Base-by-base conservation (phyloP, 106 monocot genomes). In the Chionographis japonica region DNA sequence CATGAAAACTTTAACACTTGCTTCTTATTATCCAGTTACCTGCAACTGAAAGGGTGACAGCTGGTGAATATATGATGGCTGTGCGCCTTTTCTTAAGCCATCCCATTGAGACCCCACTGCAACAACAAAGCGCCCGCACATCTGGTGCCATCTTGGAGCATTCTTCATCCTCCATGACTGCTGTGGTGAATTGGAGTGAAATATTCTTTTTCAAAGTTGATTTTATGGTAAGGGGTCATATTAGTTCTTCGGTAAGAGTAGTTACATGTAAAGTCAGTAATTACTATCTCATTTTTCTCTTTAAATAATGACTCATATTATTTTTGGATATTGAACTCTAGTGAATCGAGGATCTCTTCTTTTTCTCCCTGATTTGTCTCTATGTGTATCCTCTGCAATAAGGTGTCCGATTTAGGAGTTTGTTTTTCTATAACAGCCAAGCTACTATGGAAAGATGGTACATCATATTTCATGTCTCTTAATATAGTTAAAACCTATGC, bases 151-250 rank as follows among this genome's bases (percentile, higher is more conserved):
- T 71, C 9, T 53, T 82, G 41, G 68, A 86, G 43, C 55, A 43
- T 74, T 71, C 65, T 37, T 77, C 60, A 51, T n/a, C 59, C 38
- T 77, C 71, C 56, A 69, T 58, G 37, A 36, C 71, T 49, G 72
- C 65, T n/a, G 17, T 73, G 56, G 82, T 98, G 37, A 72, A 77
- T 6, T 98, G 98, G 98, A 72, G 71, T 50, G 98, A 98, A 81
- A 83, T 78, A 43, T 85, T 93, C 60, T 87, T 87, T 67, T 98
- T 98, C 62, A 98, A 90, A 88, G 81, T 98, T 58, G 89, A 90
- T 69, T 50, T 37, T 60, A 39, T 60, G 81, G 98, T 98, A 87
- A 27, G 76, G 80, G 27, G 52, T n/a, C 2, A 37, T 12, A 53
- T 10, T 38, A 3, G 6, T 4, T 37, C 46, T 46, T 6, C 46